Conservation (phyloP, 176 grass and related monocot species). For the Dendrocalamus sinicus region DNA sequence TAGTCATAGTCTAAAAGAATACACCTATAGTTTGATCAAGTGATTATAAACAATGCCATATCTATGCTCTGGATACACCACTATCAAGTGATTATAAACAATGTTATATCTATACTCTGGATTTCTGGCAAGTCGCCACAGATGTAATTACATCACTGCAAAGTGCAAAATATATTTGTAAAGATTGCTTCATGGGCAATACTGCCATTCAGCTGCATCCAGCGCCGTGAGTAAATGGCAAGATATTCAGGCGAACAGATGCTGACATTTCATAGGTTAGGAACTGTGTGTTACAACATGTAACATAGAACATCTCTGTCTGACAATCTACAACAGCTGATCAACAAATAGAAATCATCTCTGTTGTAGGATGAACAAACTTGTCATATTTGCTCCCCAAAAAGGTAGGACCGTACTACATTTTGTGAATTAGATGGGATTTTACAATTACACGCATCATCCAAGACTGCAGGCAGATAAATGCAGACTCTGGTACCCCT, state of each 20-base stretch:
- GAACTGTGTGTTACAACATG: conserved; percentile 30
- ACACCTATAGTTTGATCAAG: too few relatives aligned
- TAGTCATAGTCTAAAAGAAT: too few relatives aligned
- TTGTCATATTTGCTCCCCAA: neutral
- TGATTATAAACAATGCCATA: too few relatives aligned
- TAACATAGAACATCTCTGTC: conserved; percentile 20
- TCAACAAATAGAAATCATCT: conserved; percentile 58
- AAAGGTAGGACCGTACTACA: conserved; percentile 7
- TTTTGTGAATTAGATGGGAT: conserved; percentile 11
- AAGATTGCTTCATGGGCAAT: neutral
- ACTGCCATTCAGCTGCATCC: neutral
- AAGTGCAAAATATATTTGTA: neutral
- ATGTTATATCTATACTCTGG: neutral
- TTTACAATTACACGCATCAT: conserved; percentile 42
- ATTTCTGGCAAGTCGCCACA: neutral
- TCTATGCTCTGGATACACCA: too few relatives aligned
- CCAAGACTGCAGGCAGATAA: neutral
- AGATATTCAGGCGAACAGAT: neutral
- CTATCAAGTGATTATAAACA: neutral
- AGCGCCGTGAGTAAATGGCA: neutral
- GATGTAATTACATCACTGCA: neutral
- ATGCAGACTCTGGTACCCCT: neutral
- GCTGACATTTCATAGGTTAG: conserved; percentile 25
- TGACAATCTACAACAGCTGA: conserved; percentile 48
- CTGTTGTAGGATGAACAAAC: conserved; percentile 40